phyloP scores from a whole-genome alignment of 441 rosid genomes.

The Gossypium lobatum region DNA sequence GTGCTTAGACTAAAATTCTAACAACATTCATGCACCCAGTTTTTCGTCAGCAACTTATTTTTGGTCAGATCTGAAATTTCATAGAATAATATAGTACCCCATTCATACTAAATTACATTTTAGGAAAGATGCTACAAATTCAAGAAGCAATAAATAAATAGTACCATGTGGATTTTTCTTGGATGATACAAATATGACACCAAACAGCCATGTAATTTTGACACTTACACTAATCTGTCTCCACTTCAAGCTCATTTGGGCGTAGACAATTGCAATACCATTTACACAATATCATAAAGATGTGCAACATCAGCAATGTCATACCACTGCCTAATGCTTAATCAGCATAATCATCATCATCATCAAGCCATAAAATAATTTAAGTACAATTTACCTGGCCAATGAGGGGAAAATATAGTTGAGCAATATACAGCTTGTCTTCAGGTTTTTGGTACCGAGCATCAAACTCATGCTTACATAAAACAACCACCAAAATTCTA shows the following conservation, averaged over 20 bases:
- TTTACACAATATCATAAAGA: not conserved
- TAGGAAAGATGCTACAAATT: not conserved
- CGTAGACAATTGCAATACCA: not conserved
- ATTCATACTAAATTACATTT: not conserved
- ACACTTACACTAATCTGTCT: not conserved
- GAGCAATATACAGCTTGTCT: conserved; percentile 97
- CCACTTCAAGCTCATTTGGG: not conserved
- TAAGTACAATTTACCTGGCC: conserved; percentile 62
- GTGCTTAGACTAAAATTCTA: not conserved
- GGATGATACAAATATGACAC: not conserved
- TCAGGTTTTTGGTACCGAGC: conserved; percentile 98
- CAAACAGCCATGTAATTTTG: not conserved
- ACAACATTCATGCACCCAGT: not conserved
- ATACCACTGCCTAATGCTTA: not conserved
- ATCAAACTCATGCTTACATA: conserved; percentile 98
- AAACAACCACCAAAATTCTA: conserved; percentile 81
- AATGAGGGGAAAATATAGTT: conserved; percentile 86
- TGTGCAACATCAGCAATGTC: not conserved
- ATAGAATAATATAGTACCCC: not conserved
- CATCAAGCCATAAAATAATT: not conserved
- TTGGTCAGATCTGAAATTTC: not conserved
- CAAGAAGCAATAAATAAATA: not conserved
- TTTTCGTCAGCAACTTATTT: not conserved
- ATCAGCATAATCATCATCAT: conserved; percentile 4
- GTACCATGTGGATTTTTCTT: not conserved